Evolutionary conservation across 192 early-diverging fungal genomes (phyloP).

Genomic region (Backusella circina): DNA sequence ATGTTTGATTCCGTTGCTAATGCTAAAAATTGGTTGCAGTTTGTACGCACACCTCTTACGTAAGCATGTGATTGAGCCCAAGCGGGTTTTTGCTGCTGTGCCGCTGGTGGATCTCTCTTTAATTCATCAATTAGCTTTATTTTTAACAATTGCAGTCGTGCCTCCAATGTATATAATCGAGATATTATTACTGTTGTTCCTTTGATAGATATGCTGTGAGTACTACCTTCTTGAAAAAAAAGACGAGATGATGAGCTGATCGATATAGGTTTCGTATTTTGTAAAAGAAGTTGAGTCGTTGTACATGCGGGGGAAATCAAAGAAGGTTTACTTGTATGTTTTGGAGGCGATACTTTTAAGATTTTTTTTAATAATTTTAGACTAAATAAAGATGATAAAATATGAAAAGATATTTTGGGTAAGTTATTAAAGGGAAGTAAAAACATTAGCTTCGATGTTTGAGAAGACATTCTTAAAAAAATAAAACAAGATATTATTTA

Average conservation of each 20-base stretch:
- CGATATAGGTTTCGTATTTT: neutral
- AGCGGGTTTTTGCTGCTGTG: neutral
- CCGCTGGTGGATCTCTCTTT: neutral
- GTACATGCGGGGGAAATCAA: neutral
- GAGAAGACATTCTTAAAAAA: neutral
- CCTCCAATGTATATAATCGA: neutral
- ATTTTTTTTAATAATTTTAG: neutral
- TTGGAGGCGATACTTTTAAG: neutral
- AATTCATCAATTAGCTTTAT: neutral
- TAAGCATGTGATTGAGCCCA: conserved; percentile 1
- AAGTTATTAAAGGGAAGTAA: neutral
- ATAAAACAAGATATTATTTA: neutral
- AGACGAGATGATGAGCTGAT: neutral
- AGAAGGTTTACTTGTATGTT: neutral
- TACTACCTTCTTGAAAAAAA: neutral
- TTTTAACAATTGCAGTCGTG: neutral
- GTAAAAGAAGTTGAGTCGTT: neutral
- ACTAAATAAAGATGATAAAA: neutral
- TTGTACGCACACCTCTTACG: conserved; percentile 16
- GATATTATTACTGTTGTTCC: neutral
- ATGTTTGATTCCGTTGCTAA: conserved; percentile 46
- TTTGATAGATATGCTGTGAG: neutral
- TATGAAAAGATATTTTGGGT: neutral
- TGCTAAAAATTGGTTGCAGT: conserved; percentile 41
- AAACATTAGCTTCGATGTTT: neutral